Evolutionary conservation across 495 filamentous ascomycete genomes (phyloP).

Genomic region (Xylaria cubensis): DNA sequence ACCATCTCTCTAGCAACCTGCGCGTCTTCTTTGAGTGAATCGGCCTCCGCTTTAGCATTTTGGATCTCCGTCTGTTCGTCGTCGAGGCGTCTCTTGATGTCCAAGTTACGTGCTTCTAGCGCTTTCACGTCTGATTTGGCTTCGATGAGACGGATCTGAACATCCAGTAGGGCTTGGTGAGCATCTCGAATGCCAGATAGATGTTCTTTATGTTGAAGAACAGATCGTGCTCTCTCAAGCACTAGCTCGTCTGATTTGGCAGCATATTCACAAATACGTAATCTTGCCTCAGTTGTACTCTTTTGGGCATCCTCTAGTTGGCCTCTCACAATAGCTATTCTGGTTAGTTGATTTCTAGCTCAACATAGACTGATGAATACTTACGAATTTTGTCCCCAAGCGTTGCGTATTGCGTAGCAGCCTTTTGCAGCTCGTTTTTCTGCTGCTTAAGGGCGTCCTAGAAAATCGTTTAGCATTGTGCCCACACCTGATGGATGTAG

Average conservation of each 20-base stretch:
- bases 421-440: conserved; percentile 65
- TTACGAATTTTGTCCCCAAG: conserved; percentile 75
- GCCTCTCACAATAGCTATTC: conserved; percentile 59
- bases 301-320: conserved; percentile 52
- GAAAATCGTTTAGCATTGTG: conserved; percentile 33
- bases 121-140: conserved; percentile 76
- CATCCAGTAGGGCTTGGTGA: conserved; percentile 69
- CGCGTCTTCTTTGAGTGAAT: conserved; percentile 41
- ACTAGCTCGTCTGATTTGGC: conserved; percentile 62
- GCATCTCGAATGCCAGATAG: conserved; percentile 64
- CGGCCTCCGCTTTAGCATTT: conserved; percentile 30
- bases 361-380: conserved; percentile 27
- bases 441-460: conserved; percentile 43
- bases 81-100: conserved; percentile 62
- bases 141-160: conserved; percentile 74
- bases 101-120: conserved; percentile 65
- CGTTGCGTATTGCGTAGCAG: conserved; percentile 63
- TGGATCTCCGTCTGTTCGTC: conserved; percentile 38
- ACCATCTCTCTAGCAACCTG: conserved; percentile 39
- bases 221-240: conserved; percentile 66
- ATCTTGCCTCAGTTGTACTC: conserved; percentile 43
- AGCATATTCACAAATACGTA: conserved; percentile 45
- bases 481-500: not conserved
- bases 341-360: conserved; percentile 30
- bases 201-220: conserved; percentile 64